Conservation (phyloP, 2,329 filamentous ascomycete genomes). For the Cryphonectria nitschkei region DNA sequence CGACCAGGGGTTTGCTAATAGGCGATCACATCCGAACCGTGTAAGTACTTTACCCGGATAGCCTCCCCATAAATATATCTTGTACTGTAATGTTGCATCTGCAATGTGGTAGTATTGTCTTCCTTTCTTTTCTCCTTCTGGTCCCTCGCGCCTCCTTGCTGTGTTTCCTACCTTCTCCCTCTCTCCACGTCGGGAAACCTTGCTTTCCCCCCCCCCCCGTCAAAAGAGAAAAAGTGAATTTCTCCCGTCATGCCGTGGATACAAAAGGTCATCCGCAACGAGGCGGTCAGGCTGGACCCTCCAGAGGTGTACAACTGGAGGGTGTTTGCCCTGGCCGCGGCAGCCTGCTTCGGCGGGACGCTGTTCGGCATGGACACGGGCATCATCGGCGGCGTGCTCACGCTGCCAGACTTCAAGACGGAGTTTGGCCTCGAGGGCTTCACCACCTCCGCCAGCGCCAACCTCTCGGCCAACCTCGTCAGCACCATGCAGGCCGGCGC, state of each 20-base stretch:
- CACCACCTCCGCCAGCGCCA: constrained; percentile 49
- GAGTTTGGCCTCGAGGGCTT: constrained; percentile 55
- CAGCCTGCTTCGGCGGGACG: constrained; percentile 42
- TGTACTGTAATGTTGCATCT: neutral
- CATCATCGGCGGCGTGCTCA: constrained; percentile 29
- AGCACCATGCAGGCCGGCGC: constrained; percentile 54
- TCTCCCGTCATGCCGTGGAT: constrained; percentile 35
- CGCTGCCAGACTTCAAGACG: constrained; percentile 21
- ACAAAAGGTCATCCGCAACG: constrained; percentile 53
- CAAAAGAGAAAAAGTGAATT: neutral
- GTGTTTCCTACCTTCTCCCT: neutral
- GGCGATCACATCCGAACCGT: neutral
- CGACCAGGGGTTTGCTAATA: neutral
- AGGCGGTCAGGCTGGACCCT: constrained; percentile 69
- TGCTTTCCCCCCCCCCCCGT: too few species aligned
- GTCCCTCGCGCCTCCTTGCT: neutral
- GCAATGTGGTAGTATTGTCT: neutral
- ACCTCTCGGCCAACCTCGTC: constrained; percentile 67
- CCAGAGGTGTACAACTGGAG: constrained; percentile 73
- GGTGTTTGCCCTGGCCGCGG: constrained; percentile 66
- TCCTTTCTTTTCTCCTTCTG: neutral
- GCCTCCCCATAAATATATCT: neutral
- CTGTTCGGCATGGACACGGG: constrained; percentile 31
- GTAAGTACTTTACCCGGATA: neutral
- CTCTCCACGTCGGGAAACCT: neutral